These are phyloP conservation scores for Ambrosia artemisiifolia DNA, from an alignment of 129 eudicot genomes.

Conservation along the genomic window DNA sequence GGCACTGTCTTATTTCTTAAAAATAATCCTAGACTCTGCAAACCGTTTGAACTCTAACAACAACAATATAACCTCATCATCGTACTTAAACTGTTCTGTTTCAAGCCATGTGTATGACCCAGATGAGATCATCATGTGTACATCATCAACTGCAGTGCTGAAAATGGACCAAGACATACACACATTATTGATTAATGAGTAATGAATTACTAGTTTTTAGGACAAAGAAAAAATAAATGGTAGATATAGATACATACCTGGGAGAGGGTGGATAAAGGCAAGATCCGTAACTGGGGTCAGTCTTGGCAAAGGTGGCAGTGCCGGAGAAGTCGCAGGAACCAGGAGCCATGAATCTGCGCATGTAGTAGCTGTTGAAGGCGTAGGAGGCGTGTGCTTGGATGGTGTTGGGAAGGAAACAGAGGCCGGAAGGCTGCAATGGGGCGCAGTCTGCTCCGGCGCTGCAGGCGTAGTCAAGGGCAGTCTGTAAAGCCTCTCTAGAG, in stretches of 20 bases:
- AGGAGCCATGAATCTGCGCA: constrained; percentile 45
- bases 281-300: constrained; percentile 93
- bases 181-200: no score
- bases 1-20: no score
- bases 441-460: constrained; percentile 72
- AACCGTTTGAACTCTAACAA: no score
- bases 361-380: constrained; percentile 70
- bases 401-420: constrained; percentile 64
- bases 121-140: no score
- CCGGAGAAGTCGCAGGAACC: constrained; percentile 73
- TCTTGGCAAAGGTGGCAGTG: constrained; percentile 63
- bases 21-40: no score
- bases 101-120: no score
- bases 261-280: constrained; percentile 73
- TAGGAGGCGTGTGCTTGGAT: constrained; percentile 71
- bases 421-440: constrained; percentile 51
- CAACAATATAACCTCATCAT: no score
- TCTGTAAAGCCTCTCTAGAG: constrained; percentile 45
- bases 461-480: constrained; percentile 73
- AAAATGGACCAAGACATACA: neutral
- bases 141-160: constrained; percentile 77
- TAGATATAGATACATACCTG: constrained; percentile 39
- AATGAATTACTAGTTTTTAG: no score
- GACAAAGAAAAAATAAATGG: no score
- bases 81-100: no score